Conservation (phyloP, 805 yeast species). For the Alloascoidea hylecoeti region DNA sequence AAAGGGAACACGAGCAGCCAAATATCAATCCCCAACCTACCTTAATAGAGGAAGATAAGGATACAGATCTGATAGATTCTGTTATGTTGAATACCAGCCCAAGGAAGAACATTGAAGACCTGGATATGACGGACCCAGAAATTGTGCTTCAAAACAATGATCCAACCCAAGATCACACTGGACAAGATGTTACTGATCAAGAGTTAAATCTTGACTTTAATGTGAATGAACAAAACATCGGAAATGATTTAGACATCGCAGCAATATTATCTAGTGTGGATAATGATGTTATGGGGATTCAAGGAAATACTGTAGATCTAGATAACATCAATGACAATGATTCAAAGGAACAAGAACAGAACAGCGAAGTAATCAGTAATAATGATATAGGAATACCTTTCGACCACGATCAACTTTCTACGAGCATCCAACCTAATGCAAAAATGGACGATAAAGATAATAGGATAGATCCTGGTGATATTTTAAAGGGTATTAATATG, state of each 20-base stretch:
- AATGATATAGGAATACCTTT: too few species aligned
- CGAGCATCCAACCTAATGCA: too few species aligned
- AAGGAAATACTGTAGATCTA: not conserved
- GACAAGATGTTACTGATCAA: not conserved
- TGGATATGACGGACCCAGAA: not conserved
- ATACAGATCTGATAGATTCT: not conserved
- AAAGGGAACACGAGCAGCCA: not conserved
- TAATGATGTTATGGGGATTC: not conserved
- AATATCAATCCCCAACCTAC: not conserved
- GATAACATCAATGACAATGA: not conserved
- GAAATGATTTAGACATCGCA: not conserved
- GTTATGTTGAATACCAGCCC: not conserved
- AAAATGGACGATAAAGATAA: not conserved
- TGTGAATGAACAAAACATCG: not conserved
- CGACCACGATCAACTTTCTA: too few species aligned
- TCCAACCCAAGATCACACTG: not conserved
- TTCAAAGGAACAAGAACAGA: not conserved
- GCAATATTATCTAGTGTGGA: not conserved
- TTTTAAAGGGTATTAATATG: not conserved
- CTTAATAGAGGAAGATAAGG: not conserved
- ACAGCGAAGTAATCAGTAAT: too few species aligned
- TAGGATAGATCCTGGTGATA: not conserved
- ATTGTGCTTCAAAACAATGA: not conserved
- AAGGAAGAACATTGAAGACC: not conserved
- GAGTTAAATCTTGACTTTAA: not conserved